Percentiles rank a stretch among this genome's conserved stretches.
Conservation (phyloP, 257 asterid genomes). For the Prunella vulgaris region DNA sequence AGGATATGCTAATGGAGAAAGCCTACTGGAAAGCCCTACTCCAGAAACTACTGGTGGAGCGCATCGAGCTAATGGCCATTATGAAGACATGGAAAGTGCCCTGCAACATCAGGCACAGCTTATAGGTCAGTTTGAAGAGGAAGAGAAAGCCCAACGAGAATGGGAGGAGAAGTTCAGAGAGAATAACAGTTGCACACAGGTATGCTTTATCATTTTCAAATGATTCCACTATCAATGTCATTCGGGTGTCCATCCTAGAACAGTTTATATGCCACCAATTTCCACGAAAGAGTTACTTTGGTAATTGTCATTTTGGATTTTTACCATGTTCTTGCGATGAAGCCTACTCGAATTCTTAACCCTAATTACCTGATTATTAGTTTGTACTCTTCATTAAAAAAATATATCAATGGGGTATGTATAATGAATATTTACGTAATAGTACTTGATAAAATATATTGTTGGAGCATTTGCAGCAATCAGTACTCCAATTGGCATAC, state of each 20-base stretch:
- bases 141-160: constrained; percentile 77
- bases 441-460: background rate
- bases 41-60: constrained; percentile 25
- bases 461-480: background rate
- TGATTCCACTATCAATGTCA: background rate
- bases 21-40: constrained; percentile 27
- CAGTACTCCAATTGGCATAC: background rate
- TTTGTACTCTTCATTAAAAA: background rate
- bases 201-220: constrained; percentile 28
- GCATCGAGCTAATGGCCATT: constrained; percentile 26
- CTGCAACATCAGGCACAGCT: constrained; percentile 58
- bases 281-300: background rate
- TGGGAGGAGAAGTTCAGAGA: constrained; percentile 89
- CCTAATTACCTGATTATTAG: background rate
- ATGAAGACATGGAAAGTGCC: constrained; percentile 54
- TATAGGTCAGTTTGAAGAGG: constrained; percentile 55
- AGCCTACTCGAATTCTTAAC: background rate
- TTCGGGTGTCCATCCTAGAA: constrained; percentile 1
- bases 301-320: constrained; percentile 2
- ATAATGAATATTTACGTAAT: background rate
- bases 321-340: background rate
- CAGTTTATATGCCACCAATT: background rate
- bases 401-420: background rate
- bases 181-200: constrained; percentile 55
- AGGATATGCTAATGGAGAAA: constrained; percentile 31